Conservation (phyloP, 2,329 filamentous ascomycete species). For the Aspergillus niger region DNA sequence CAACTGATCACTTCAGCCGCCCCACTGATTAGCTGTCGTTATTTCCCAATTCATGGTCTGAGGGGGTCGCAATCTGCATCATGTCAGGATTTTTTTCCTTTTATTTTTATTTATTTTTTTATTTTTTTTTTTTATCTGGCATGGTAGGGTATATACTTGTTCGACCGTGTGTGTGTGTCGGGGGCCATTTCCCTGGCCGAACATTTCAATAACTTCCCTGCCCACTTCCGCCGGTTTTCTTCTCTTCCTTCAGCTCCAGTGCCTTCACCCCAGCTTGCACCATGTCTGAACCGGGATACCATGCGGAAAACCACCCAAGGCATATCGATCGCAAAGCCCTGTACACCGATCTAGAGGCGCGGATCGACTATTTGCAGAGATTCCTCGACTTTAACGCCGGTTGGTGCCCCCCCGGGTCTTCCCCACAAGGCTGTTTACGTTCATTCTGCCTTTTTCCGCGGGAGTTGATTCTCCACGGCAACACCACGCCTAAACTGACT, state of each 20-base stretch:
- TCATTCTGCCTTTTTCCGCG: not conserved
- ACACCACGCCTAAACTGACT: not conserved
- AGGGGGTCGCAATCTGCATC: not conserved
- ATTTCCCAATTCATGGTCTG: not conserved
- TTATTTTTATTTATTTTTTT: not conserved
- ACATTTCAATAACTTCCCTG: not conserved
- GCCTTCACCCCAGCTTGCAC: not conserved
- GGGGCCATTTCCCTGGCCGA: not conserved
- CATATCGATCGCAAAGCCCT: constrained; percentile 71
- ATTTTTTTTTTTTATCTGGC: not conserved
- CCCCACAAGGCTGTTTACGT: not conserved
- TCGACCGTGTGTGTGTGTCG: not conserved
- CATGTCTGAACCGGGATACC: not conserved
- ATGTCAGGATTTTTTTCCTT: not conserved
- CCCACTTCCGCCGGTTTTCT: not conserved
- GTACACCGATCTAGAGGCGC: constrained; percentile 68
- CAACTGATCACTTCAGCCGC: not conserved
- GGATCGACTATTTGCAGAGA: constrained; percentile 71
- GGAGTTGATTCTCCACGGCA: not conserved
- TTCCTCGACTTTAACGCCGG: constrained; percentile 74
- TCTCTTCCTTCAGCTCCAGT: not conserved
- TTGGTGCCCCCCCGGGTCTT: constrained; percentile 43
- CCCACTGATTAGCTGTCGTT: not conserved
- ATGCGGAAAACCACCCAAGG: constrained; percentile 7
- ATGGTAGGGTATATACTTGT: not conserved